A percentile compares a stretch with the other conserved stretches of the same genome.
Conservation (phyloP, 495 filamentous ascomycete species). For the Lasiosphaeria miniovina region DNA sequence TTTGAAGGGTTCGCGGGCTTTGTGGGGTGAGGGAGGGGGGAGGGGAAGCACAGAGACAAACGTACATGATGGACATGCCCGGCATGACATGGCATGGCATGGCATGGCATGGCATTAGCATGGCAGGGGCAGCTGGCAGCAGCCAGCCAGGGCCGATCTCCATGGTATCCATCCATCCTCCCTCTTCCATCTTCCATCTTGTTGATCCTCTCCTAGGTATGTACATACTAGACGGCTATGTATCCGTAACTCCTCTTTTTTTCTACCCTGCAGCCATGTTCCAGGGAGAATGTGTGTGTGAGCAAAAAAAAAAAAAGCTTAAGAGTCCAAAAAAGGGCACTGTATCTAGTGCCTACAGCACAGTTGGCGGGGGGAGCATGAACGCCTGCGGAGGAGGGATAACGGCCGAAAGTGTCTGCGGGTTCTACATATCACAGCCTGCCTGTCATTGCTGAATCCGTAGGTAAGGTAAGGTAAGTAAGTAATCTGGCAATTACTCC, state of each 20-base stretch:
- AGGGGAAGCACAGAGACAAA: conserved; percentile 3
- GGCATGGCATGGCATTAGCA: conserved; percentile 7
- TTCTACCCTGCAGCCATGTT: too few species aligned
- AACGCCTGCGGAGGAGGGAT: conserved; percentile 1
- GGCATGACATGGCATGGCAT: conserved; percentile 6
- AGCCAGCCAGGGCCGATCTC: not conserved
- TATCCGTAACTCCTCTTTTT: too few species aligned
- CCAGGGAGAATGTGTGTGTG: too few species aligned
- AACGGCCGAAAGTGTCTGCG: not conserved
- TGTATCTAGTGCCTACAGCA: not conserved
- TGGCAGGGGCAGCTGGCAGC: not conserved
- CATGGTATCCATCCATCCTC: too few species aligned
- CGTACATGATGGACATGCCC: not conserved
- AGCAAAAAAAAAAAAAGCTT: too few species aligned
- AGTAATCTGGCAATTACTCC: too few species aligned
- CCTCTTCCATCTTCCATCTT: too few species aligned
- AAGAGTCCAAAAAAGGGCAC: not conserved
- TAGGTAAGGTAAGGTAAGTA: too few species aligned
- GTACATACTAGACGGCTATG: too few species aligned
- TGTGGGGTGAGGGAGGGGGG: not conserved
- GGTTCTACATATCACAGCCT: too few species aligned
- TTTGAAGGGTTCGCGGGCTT: not conserved
- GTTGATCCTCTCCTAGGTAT: too few species aligned
- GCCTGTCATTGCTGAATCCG: too few species aligned
- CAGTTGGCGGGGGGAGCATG: not conserved